Base-by-base conservation (phyloP, 192 early-diverging fungal species). In the Coemansia reversa region DNA sequence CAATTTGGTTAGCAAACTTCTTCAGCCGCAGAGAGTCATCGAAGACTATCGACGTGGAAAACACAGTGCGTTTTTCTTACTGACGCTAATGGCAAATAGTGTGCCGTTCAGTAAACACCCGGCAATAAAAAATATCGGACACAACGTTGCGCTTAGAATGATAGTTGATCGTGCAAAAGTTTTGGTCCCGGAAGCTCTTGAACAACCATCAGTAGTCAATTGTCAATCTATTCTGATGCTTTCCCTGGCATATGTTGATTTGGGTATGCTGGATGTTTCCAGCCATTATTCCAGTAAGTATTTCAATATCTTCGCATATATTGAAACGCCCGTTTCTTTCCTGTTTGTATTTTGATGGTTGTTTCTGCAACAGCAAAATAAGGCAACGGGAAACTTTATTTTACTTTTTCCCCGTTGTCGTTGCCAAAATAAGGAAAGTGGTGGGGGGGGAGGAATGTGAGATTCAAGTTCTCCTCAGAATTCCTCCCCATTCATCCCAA, bases 211-310 rank as follows among this genome's bases (percentile, higher is more conserved):
- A 3, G 45, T 73, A 3, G 20, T 23, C 60, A 56, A 50, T 35
- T 69, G 76, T 67, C 66, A 66, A 45, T 62, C 66, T 18, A 28
- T 73, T 45, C 63, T 79, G 28, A 58, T 79, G 22, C 66, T 79
- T 45, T 25, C 76, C 0, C 7, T 63, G 0, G 70, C 76, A 1
- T 79, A 79, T 52, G 66, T 79, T 70, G 70, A 73, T 24, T 61
- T 63, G 18, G 76, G 76, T 23, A 54, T 51, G 70, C 52, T 79
- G 7, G 66, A 65, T 20, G 70, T 73, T 0, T 60, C 76, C 7
- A 72, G 71, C 63, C 76, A 73, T 59, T 79, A 73, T 53, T 73
- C 70, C 5, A 66, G 76, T 79, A 73, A 79, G 75, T 78, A 53
- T n/a, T n/a, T n/a, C n/a, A n/a, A n/a, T n/a, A n/a, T n/a, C n/a